Conservation (phyloP, 345 rosid genomes). For the Raphanus sativus region DNA sequence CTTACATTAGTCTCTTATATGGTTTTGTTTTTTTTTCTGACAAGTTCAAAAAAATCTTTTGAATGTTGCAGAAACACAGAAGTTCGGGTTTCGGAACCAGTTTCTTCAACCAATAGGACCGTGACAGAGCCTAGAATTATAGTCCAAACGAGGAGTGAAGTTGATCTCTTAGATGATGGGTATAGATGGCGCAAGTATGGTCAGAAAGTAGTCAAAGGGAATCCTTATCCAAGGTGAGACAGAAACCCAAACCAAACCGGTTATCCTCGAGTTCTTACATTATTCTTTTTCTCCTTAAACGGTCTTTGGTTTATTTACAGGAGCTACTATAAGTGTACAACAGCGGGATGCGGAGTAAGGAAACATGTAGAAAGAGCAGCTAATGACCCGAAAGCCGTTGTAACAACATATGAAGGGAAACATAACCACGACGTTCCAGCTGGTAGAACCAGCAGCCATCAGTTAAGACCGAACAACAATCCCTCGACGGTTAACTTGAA, state of each 20-base stretch:
- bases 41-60: not conserved
- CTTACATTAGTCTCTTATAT: not conserved
- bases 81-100: slow-evolving; percentile 49
- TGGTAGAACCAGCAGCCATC: slow-evolving; percentile 57
- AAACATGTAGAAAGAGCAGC: slow-evolving; percentile 96
- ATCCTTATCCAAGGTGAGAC: slow-evolving; percentile 80
- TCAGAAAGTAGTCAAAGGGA: slow-evolving; percentile 93
- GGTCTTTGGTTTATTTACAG: slow-evolving; percentile 39
- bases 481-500: slow-evolving; percentile 24
- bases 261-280: not conserved
- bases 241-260: not conserved
- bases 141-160: slow-evolving; percentile 90
- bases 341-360: slow-evolving; percentile 74
- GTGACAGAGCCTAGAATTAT: slow-evolving; percentile 79
- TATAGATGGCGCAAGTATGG: slow-evolving; percentile 95
- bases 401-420: slow-evolving; percentile 91
- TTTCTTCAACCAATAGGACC: slow-evolving; percentile 55
- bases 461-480: slow-evolving; percentile 42
- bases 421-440: slow-evolving; percentile 86
- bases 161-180: slow-evolving; percentile 92
- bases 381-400: slow-evolving; percentile 80
- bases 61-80: slow-evolving; percentile 53
- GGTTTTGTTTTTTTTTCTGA: slow-evolving; percentile 1
- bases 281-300: not conserved
- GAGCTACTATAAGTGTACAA: slow-evolving; percentile 93